These are phyloP conservation scores for Karstenula rhodostoma DNA, from an alignment of 2,329 filamentous ascomycete species.

Conservation along the genomic window DNA sequence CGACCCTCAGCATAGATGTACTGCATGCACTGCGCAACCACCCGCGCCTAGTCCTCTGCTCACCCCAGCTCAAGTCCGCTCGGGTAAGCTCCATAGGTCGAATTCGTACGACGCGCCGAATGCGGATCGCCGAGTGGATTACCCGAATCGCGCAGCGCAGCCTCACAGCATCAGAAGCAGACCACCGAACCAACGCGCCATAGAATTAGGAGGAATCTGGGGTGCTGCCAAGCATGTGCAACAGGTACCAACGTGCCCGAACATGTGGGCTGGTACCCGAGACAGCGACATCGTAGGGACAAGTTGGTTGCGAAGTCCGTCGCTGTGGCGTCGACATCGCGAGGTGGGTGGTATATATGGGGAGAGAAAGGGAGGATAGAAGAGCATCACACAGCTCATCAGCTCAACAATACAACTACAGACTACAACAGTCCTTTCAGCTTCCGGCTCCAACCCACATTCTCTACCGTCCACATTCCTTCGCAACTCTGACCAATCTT, in stretches of 20 bases:
- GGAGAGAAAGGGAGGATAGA: neutral
- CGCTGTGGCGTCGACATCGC: slow-evolving; percentile 5
- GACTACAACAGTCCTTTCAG: slow-evolving; percentile 11
- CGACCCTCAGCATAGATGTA: neutral
- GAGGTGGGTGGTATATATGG: slow-evolving; percentile 3
- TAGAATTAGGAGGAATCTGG: neutral
- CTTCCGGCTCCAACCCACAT: slow-evolving; percentile 1
- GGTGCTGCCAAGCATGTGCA: slow-evolving; percentile 7
- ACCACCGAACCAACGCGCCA: slow-evolving; percentile 8
- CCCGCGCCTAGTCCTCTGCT: slow-evolving; percentile 10
- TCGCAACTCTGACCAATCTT: neutral
- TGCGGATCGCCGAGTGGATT: slow-evolving; percentile 9
- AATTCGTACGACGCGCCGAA: neutral
- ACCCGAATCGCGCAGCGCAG: slow-evolving; percentile 4
- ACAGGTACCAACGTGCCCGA: slow-evolving; percentile 7
- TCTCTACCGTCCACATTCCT: neutral
- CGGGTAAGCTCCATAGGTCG: slow-evolving; percentile 12
- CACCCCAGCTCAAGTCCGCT: slow-evolving; percentile 7
- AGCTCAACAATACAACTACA: slow-evolving; percentile 4
- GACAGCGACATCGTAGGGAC: slow-evolving; percentile 11
- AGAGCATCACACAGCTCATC: slow-evolving; percentile 13
- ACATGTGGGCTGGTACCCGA: slow-evolving; percentile 7
- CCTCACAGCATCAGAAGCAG: slow-evolving; percentile 3
- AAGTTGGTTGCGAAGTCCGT: slow-evolving; percentile 11
- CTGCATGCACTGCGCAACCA: slow-evolving; percentile 12